These are phyloP conservation scores for Kuraishia molischiana DNA, from an alignment of 805 yeast genomes.

Conservation along the genomic window DNA sequence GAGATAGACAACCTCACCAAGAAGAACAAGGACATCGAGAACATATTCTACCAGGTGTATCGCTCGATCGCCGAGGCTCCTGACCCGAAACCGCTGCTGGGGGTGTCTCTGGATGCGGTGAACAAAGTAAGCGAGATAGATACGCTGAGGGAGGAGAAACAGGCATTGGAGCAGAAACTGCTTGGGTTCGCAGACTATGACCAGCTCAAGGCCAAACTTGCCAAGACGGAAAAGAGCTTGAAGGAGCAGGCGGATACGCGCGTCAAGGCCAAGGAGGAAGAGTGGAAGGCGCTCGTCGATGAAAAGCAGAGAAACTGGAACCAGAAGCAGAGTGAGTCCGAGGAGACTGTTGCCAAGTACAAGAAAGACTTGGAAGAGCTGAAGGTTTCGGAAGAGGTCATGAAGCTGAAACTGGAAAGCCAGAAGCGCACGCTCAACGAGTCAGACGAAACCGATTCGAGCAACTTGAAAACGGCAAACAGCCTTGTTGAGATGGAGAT, in stretches of 20 bases:
- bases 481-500: constrained; percentile 48
- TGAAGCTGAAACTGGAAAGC: constrained; percentile 45
- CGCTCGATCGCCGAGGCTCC: constrained; percentile 80
- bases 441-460: constrained; percentile 16
- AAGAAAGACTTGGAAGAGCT: constrained; percentile 54
- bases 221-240: constrained; percentile 49
- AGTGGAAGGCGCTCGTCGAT: constrained; percentile 53
- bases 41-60: constrained; percentile 65
- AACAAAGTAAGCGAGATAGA: constrained; percentile 42
- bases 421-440: constrained; percentile 33
- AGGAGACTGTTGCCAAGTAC: constrained; percentile 39
- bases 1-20: constrained; percentile 80
- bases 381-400: constrained; percentile 53
- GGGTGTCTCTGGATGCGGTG: constrained; percentile 53
- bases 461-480: constrained; percentile 20
- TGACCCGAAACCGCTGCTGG: constrained; percentile 75
- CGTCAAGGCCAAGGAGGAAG: constrained; percentile 65
- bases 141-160: constrained; percentile 39
- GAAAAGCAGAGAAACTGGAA: constrained; percentile 69
- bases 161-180: constrained; percentile 44
- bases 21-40: constrained; percentile 67
- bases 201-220: constrained; percentile 51
- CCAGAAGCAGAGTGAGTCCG: constrained; percentile 41
- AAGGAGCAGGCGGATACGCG: constrained; percentile 44
- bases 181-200: constrained; percentile 71